Base-by-base conservation (phyloP, 208 protist species). In the Acanthamoeba royreba region DNA sequence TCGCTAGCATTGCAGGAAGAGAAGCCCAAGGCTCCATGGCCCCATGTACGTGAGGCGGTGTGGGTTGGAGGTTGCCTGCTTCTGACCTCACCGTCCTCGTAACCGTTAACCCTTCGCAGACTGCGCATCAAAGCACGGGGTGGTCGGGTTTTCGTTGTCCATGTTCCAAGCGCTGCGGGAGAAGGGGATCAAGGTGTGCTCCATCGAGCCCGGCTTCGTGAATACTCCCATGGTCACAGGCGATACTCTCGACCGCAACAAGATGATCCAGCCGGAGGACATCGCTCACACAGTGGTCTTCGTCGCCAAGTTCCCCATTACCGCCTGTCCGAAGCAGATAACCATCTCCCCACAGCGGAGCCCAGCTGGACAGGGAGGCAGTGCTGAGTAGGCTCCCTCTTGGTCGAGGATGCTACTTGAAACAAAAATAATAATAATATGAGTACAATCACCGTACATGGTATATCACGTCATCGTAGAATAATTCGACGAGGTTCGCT, bases 181-280 rank as follows among this genome's bases (percentile, higher is more conserved):
- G 47, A 88, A 88, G 43, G 79, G 79, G 33, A 88, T 88, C 49
- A 53, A 61, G 46, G 49, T 88, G 79, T 88, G 79, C 22, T 55
- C 47, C 42, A 88, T 88, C 79, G 49, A 88, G 43, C 79, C 79
- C 3, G 79, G 79, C 28, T 46, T 88, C 28, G 79, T 88, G 0
- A 61, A 88, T 47, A 88, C 79, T n/a, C 47, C 43, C 79, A 88
- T 88, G 79, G 79, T 88, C 5, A 53, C 43, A 4, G 49, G 79
- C 28, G 79, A 88, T 3, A 7, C 11, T 5, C 47, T 88, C 31
- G 79, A 88, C 79, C 49, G 47, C 45, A 25, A 3, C 46, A 88
- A 88, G 79, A 88, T 88, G 79, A 61, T 88, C 5, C 79, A 88
- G 33, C 79, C 79, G 2, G 79, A 88, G 79, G 79, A 88, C 79